Evolutionary conservation across 495 filamentous ascomycete species (phyloP), one percentile per base, ranked within the genome.

Genomic region (Aspergillus ostianus): DNA sequence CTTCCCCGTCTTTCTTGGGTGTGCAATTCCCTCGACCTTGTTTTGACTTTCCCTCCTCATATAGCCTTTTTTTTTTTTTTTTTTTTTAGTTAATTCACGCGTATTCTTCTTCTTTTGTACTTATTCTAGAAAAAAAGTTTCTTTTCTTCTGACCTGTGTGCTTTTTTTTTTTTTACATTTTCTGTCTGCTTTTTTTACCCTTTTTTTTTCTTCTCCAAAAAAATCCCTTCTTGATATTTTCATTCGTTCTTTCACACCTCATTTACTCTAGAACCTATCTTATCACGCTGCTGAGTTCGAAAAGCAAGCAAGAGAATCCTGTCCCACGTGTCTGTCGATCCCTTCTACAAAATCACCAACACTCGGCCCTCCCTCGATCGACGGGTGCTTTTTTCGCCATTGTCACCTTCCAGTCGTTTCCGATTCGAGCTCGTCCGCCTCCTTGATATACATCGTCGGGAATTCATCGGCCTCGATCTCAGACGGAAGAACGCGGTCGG

Each of bases 21-120:
- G 23, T 53, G 23, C 54, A 50, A 49, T 58, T 56, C 12, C 49
- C 46, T 50, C 36, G 13, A 54, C 56, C 60, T 55, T 46, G 60
- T 56, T 55, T 50, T 58, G 62, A 29, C 54, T 57, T 49, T 54
- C 47, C 20, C 55, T 59, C 29, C 26, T 26, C 36, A 46, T 58
- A 58, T 71, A 58, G 49, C 63, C 57, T 64, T 68, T 60, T 59
- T 53, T 47, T 60, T 59, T 53, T 47, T 60, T 59, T 53, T 47
- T 60, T n/a, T n/a, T 59, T 53, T 47, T 60, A 56, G 45, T 57
- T 44, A 57, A 55, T 65, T 45, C 54, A 58, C 59, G 48, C 55
- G 44, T 65, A 59, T 58, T 63, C 60, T 58, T 63, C 60, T 55
- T 60, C 61, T 65, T 51, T 53, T 47, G 56, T 63, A 53, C 26